Conservation (phyloP, 495 filamentous ascomycete species). For the Margaritispora aquatica region DNA sequence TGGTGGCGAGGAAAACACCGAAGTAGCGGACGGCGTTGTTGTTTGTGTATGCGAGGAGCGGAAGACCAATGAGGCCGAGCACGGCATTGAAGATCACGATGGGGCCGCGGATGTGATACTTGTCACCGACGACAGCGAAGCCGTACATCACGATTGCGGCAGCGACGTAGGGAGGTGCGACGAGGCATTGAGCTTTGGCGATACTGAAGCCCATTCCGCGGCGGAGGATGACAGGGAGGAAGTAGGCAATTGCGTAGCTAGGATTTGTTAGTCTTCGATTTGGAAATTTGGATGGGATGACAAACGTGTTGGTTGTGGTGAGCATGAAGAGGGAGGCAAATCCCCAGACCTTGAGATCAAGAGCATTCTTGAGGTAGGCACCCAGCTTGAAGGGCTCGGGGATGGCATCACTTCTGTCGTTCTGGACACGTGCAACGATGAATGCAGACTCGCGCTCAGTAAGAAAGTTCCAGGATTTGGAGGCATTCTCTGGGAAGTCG, state of each 20-base stretch:
- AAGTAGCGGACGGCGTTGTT: constrained; percentile 50
- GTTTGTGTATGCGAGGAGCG: constrained; percentile 45
- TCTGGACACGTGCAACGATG: constrained; percentile 50
- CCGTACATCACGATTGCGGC: constrained; percentile 54
- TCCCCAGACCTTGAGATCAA: constrained; percentile 54
- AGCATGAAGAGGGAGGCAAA: constrained; percentile 31
- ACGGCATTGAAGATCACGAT: constrained; percentile 49
- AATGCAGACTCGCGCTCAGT: constrained; percentile 44
- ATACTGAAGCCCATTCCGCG: constrained; percentile 51
- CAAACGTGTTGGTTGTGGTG: constrained; percentile 30
- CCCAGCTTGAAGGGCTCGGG: constrained; percentile 43
- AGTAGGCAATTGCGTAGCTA: constrained; percentile 57
- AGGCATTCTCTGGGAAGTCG: constrained; percentile 50
- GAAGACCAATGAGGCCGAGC: constrained; percentile 37
- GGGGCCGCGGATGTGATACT: constrained; percentile 49
- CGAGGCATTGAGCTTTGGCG: constrained; percentile 53
- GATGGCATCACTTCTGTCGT: constrained; percentile 51
- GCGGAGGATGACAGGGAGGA: constrained; percentile 58
- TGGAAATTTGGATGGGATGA: neutral
- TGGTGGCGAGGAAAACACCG: constrained; percentile 58
- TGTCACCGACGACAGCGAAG: constrained; percentile 48
- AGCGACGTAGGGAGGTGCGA: constrained; percentile 55
- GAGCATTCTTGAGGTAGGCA: constrained; percentile 41
- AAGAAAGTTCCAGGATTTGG: constrained; percentile 48
- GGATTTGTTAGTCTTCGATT: neutral